Evolutionary conservation across 2,329 filamentous ascomycete genomes (phyloP).

Genomic region (Neopestalotiopsis rosae): DNA sequence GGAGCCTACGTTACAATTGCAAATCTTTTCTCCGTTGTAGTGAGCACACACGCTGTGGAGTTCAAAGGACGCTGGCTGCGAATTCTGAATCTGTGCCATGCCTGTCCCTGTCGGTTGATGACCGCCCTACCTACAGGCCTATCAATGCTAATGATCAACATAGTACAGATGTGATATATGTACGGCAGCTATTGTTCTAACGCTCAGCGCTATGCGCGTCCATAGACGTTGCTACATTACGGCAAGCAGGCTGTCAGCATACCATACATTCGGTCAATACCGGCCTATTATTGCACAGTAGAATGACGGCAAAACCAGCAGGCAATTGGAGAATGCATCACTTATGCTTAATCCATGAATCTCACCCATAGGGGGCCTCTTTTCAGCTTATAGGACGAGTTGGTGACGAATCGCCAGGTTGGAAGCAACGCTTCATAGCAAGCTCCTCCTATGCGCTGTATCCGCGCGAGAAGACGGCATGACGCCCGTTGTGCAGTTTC

Average conservation of each 20-base stretch:
- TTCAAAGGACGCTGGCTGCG: not conserved
- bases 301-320: not conserved
- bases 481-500: too few relatives aligned
- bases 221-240: not conserved
- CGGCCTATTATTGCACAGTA: not conserved
- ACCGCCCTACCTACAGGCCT: not conserved
- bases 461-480: too few relatives aligned
- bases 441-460: too few relatives aligned
- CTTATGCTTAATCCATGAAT: constrained; percentile 2
- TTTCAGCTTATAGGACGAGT: not conserved
- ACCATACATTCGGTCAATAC: not conserved
- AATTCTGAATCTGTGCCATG: not conserved
- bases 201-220: not conserved
- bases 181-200: not conserved
- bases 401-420: too few relatives aligned
- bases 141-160: not conserved
- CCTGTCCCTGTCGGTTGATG: not conserved
- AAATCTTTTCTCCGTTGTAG: not conserved
- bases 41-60: not conserved
- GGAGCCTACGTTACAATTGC: not conserved
- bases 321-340: not conserved
- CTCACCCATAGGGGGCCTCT: not conserved
- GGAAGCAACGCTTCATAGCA: too few relatives aligned
- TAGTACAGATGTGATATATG: constrained; percentile 4
- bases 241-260: not conserved